Conservation (phyloP, 116 monocot genomes). For the Zostera marina region DNA sequence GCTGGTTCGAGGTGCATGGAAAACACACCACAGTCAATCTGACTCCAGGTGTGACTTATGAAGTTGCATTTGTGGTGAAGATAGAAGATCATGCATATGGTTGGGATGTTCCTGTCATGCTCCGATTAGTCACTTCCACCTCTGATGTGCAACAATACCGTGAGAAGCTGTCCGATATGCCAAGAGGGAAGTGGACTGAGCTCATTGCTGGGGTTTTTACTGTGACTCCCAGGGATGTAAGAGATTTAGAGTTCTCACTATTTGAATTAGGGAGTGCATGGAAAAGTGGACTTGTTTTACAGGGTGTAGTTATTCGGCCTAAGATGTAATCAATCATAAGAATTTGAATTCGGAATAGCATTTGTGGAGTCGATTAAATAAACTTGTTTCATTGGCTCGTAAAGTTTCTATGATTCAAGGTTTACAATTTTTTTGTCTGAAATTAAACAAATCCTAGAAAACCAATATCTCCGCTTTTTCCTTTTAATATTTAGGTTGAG, state of each 20-base stretch:
- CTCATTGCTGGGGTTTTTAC: slow-evolving; percentile 23
- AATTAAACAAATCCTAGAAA: no score
- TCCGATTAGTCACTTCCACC: slow-evolving; percentile 16
- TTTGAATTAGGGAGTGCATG: slow-evolving; percentile 35
- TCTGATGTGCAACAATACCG: slow-evolving; percentile 9
- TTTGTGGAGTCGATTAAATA: no score
- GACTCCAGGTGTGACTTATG: slow-evolving; percentile 31
- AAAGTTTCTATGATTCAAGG: no score
- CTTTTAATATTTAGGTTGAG: no score
- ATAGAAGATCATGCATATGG: slow-evolving; percentile 19
- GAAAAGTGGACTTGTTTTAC: slow-evolving; percentile 42
- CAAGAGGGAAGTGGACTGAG: slow-evolving; percentile 21
- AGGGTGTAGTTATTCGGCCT: slow-evolving; percentile 14
- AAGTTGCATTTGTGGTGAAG: slow-evolving; percentile 32
- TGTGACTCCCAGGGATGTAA: neutral
- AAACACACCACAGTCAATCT: slow-evolving; percentile 21
- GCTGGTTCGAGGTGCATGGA: slow-evolving; percentile 62
- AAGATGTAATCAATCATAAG: slow-evolving; percentile 1
- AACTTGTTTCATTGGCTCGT: no score
- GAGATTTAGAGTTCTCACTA: slow-evolving; percentile 34
- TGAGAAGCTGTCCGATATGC: slow-evolving; percentile 25
- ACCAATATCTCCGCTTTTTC: no score
- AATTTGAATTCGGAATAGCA: no score
- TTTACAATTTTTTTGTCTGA: no score
- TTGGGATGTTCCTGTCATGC: slow-evolving; percentile 32